phyloP scores from a whole-genome alignment of 768 basidiomycete species.

The Boletus reticuloceps region DNA sequence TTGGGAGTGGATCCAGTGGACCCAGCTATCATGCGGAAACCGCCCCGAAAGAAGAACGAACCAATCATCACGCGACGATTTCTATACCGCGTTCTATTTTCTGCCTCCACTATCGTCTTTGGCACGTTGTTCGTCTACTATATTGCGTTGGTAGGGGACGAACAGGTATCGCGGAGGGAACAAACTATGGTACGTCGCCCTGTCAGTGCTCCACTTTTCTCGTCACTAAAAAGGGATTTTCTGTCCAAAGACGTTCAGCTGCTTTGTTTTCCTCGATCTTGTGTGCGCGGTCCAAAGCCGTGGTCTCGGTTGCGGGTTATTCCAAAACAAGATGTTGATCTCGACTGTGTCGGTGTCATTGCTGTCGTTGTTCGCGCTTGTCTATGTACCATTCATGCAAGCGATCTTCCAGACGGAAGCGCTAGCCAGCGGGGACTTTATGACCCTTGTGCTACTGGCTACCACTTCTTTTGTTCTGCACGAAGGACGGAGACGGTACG shows the following conservation, averaged over 20 bases:
- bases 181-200: conserved; percentile 85
- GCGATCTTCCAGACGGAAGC: conserved; percentile 91
- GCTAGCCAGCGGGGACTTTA: conserved; percentile 63
- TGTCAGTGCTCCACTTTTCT: background rate
- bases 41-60: conserved; percentile 90
- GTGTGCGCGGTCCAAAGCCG: conserved; percentile 94
- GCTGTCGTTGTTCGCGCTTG: conserved; percentile 76
- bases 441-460: conserved; percentile 66
- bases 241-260: conserved; percentile 81
- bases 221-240: background rate
- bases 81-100: conserved; percentile 83
- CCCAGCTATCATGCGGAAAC: conserved; percentile 86
- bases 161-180: conserved; percentile 78
- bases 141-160: conserved; percentile 72
- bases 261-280: conserved; percentile 96
- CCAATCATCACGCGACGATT: conserved; percentile 78
- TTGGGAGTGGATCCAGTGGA: conserved; percentile 97
- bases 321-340: conserved; percentile 87
- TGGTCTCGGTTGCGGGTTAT: conserved; percentile 79
- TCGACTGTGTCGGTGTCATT: conserved; percentile 86
- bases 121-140: conserved; percentile 88
- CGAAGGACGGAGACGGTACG: conserved; percentile 76
- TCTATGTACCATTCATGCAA: conserved; percentile 92
- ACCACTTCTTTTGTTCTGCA: conserved; percentile 66
- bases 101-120: conserved; percentile 85